Conservation (phyloP, 495 filamentous ascomycete genomes). For the Penicillium silybi region DNA sequence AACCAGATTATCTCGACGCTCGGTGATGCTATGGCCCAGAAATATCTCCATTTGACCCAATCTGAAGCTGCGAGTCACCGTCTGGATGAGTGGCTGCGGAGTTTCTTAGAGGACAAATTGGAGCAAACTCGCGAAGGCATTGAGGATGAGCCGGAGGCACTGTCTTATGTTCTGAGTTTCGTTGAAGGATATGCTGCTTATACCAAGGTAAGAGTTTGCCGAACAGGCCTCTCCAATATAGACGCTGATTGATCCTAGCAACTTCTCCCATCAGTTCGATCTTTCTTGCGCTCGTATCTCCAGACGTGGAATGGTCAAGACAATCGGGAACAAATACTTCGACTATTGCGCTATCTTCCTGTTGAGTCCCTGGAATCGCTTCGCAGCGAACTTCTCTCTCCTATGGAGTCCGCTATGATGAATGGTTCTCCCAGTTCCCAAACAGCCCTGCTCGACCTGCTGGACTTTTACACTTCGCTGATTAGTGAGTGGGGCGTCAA, state of each 20-base stretch:
- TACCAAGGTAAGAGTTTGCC: conserved; percentile 54
- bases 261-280: conserved; percentile 56
- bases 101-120: conserved; percentile 56
- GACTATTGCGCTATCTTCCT: conserved; percentile 60
- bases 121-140: conserved; percentile 48
- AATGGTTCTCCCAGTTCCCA: conserved; percentile 47
- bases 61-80: conserved; percentile 52
- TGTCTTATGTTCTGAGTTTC: conserved; percentile 50
- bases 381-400: conserved; percentile 42
- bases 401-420: conserved; percentile 57
- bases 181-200: conserved; percentile 56
- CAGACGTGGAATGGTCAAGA: conserved; percentile 64
- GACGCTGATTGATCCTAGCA: conserved; percentile 35
- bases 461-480: conserved; percentile 69
- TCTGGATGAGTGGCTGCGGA: conserved; percentile 62
- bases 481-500: conserved; percentile 63
- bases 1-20: conserved; percentile 76
- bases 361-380: conserved; percentile 55
- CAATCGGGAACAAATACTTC: conserved; percentile 57
- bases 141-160: conserved; percentile 43
- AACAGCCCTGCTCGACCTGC: conserved; percentile 54
- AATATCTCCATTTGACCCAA: conserved; percentile 63
- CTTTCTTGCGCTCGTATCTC: conserved; percentile 61
- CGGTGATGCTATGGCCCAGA: conserved; percentile 73
- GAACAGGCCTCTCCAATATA: not conserved